Conservation (phyloP, 495 filamentous ascomycete species). For the Acidiella bohemica region DNA sequence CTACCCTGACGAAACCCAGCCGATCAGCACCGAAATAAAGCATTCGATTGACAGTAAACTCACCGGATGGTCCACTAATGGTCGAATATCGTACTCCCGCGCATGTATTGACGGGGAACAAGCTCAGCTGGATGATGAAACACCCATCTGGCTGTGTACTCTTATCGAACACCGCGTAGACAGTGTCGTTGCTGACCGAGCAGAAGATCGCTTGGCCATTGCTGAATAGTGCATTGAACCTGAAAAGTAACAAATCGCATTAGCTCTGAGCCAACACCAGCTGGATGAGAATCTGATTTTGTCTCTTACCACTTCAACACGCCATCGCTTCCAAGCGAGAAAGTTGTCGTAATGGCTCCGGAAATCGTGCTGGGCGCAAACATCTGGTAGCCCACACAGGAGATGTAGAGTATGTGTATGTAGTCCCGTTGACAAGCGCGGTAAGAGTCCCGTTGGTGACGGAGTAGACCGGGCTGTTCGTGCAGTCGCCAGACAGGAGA, state of each 20-base stretch:
- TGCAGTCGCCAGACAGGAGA: constrained; percentile 12
- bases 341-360: constrained; percentile 8
- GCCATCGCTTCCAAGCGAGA: constrained; percentile 3
- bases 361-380: constrained; percentile 10
- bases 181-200: constrained; percentile 9
- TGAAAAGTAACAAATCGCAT: too few relatives aligned
- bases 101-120: constrained; percentile 8
- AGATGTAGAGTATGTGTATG: constrained; percentile 12
- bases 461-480: constrained; percentile 7
- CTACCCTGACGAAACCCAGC: background rate
- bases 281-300: too few relatives aligned
- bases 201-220: constrained; percentile 13
- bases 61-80: constrained; percentile 6
- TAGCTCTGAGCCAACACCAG: too few relatives aligned
- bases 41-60: background rate
- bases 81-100: constrained; percentile 6
- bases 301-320: constrained; percentile 9
- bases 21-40: background rate
- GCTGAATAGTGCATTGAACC: constrained; percentile 7
- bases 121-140: constrained; percentile 5
- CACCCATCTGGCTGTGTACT: constrained; percentile 10
- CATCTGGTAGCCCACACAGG: constrained; percentile 3
- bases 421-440: constrained; percentile 2
- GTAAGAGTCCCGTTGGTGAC: constrained; percentile 9
- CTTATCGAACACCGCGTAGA: constrained; percentile 12